Evolutionary conservation across 257 asterid species (phyloP), one percentile per base, ranked within the genome.

Genomic region (Nicotiana otophora): DNA sequence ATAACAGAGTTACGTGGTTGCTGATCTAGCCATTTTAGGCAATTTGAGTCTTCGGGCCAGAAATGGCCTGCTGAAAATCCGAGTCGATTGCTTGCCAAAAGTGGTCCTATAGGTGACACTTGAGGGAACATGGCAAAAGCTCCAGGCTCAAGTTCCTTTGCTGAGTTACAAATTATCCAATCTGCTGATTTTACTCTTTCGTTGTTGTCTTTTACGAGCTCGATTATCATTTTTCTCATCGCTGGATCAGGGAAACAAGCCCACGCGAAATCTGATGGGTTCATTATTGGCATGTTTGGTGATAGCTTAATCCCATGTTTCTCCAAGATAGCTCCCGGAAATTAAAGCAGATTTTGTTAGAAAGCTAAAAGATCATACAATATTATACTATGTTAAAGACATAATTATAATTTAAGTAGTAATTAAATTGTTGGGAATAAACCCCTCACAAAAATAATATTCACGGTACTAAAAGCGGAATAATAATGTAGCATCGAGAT

Each of bases 1-100:
- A 90, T 64, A 7, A 87, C 87, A 4, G 94, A 91, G 65, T 82
- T 31, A 0, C 53, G 51, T 34, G 88, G 88, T 68, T 93, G 92
- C 63, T 81, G 86, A 80, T 92, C 91, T 1, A 92, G 96, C 96
- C 94, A 90, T 19, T 68, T 36, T 30, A 92, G 64, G 86, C 90
- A 85, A 4, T 54, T 76, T 1, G 87, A 85, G 57, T 90, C 96
- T 55, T 86, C 87, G 0, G 87, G 72, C 94, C 94, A 92, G 87
- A 89, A 92, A 28, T n/a, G 8, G 3, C 96, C 94, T 0, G 84
- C 76, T 15, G 90, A 53, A 58, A 84, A 85, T 8, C 93, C 96
- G 0, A 85, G 82, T 16, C 91, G 90, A 51, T 85, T 85, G 85
- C 88, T 86, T 4, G 94, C 89, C 5, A 89, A 53, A 36, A 92